Conservation (phyloP, 2,329 filamentous ascomycete species). For the Claviceps africana region DNA sequence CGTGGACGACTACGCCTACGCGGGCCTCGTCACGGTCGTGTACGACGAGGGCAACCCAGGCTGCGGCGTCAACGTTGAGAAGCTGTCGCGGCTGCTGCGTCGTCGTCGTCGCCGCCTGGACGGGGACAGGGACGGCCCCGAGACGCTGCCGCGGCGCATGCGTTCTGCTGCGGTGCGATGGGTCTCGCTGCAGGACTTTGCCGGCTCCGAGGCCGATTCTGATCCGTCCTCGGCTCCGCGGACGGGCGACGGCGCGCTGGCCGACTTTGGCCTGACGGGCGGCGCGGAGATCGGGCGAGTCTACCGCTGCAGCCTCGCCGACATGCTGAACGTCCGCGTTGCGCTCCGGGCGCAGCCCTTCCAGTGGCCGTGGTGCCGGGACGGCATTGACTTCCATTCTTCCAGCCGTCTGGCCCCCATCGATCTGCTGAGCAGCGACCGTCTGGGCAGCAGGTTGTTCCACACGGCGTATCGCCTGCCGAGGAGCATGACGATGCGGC, state of each 20-base stretch:
- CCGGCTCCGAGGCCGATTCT: no score
- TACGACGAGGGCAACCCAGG: background rate
- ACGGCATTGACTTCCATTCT: background rate
- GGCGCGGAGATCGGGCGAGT: background rate
- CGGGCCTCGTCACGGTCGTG: background rate
- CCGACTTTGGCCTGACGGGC: background rate
- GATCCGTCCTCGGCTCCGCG: no score
- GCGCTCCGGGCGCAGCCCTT: background rate
- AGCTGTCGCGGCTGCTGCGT: background rate
- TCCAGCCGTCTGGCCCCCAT: background rate
- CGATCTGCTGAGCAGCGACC: background rate
- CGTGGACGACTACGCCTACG: background rate
- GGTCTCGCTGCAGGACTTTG: background rate
- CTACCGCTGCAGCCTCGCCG: background rate
- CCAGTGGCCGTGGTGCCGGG: background rate
- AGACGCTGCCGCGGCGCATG: background rate
- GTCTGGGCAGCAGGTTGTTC: background rate
- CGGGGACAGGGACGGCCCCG: background rate
- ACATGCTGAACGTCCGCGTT: background rate
- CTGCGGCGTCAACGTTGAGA: background rate
- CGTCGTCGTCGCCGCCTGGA: background rate
- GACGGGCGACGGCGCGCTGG: background rate
- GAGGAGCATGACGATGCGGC: background rate
- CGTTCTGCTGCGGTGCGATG: background rate
- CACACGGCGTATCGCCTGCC: background rate